Base-by-base conservation (phyloP, 2,329 filamentous ascomycete species). In the Zymoseptoria crescenta region DNA sequence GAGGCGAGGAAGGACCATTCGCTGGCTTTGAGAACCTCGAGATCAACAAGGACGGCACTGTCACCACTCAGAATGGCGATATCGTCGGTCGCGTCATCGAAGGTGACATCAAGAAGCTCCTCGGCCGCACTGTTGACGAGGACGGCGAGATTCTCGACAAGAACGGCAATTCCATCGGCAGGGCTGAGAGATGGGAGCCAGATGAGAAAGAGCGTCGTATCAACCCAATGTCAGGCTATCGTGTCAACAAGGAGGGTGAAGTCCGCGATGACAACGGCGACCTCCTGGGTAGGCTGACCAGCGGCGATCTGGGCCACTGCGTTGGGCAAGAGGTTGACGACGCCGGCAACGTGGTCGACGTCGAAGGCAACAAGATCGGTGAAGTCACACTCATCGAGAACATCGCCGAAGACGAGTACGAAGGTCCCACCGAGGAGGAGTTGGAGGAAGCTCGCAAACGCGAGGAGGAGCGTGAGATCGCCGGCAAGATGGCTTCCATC, bases 381-480 rank as follows among this genome's bases (percentile, higher is more conserved):
- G 83, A 85, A 67, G 81, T 80, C 62, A 86, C 82, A 56, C 75
- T 85, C n/a, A 73, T 85, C 13, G 81, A 83, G 66, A 83, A 85
- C 73, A 80, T 85, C 48, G 74, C 73, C 20, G 76, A 77, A 56
- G 68, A 65, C 45, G 83, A 85, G 69, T 79, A 83, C 52, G 80
- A 82, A 65, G 78, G 81, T 63, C 78, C 80, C 64, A 78, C 80
- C 13, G 77, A 82, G 63, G 74, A 82, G 66, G 77, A 80, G 6
- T 84, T 76, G 66, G 76, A 73, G 50, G 78, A 79, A 45, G 73
- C 78, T 63, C 68, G 70, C 59, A 74, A 83, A 72, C 80, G 87
- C 62, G 74, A 84, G 70, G 79, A 88, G 64, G 90, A 96, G 72
- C 81, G 80, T 64, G 84, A 95, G 76, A 81, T 96, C 45, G 91